Conservation (phyloP, 2,329 filamentous ascomycete genomes). For the Blastomyces parvus region DNA sequence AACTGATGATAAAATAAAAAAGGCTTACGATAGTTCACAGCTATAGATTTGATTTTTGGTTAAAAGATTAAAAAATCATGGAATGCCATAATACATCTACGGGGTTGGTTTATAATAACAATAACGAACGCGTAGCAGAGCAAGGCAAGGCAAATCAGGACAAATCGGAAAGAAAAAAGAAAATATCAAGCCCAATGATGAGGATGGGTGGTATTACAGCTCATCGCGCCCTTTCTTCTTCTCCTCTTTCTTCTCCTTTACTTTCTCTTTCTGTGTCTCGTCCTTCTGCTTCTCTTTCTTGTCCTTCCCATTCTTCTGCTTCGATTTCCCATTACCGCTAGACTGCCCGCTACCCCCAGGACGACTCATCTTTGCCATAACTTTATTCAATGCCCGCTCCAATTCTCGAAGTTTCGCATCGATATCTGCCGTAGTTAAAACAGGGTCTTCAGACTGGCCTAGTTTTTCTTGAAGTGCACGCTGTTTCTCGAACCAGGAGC, state of each 20-base stretch:
- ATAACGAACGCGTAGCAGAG: not conserved
- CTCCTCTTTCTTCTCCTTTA: conserved; percentile 21
- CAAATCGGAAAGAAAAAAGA: not conserved
- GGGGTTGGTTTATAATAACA: not conserved
- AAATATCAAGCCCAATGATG: not conserved
- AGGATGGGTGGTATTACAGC: conserved; percentile 9
- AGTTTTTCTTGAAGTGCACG: conserved; percentile 62
- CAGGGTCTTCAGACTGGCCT: conserved; percentile 60
- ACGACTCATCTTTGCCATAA: conserved; percentile 55
- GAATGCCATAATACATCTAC: not conserved
- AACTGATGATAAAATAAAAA: not conserved
- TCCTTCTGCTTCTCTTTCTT: conserved; percentile 21
- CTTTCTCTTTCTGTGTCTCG: conserved; percentile 18
- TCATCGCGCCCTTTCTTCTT: conserved; percentile 16
- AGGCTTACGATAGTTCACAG: not conserved
- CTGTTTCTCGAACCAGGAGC: conserved; percentile 66
- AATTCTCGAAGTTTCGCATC: conserved; percentile 60
- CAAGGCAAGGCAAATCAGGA: not conserved
- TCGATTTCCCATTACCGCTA: conserved; percentile 17
- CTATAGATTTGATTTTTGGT: not conserved
- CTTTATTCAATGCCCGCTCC: conserved; percentile 58
- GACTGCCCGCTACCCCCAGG: conserved; percentile 20
- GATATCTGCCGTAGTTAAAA: conserved; percentile 63
- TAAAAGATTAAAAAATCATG: not conserved
- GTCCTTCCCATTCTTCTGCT: conserved; percentile 24